Evolutionary conservation across 768 basidiomycete species (phyloP).

Genomic region (Mycena latifolia): DNA sequence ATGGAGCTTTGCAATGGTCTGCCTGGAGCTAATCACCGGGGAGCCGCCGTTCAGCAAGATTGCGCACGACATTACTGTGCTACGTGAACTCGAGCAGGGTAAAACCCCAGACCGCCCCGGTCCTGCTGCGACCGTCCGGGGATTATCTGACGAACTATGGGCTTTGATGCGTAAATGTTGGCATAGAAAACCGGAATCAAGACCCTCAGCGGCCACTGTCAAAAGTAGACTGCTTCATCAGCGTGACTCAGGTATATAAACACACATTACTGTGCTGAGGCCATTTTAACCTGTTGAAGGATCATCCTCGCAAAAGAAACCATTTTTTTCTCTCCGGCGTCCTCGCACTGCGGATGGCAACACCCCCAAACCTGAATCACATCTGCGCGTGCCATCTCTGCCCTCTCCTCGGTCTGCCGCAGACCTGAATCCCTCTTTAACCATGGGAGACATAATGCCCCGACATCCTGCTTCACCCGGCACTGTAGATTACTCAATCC

Average conservation of each 20-base stretch:
- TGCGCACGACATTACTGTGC: conserved; percentile 48
- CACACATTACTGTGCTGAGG: background rate
- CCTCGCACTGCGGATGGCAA: conserved; percentile 34
- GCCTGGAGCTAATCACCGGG: conserved; percentile 60
- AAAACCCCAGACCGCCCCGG: conserved; percentile 54
- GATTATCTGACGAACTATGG: conserved; percentile 58
- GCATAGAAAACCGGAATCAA: conserved; percentile 50
- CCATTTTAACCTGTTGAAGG: background rate
- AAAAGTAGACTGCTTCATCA: conserved; percentile 37
- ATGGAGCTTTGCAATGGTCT: conserved; percentile 64
- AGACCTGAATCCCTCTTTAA: background rate
- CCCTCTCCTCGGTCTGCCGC: conserved; percentile 4
- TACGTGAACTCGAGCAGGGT: conserved; percentile 49
- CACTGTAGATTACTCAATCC: background rate
- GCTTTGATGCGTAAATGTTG: conserved; percentile 57
- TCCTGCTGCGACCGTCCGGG: conserved; percentile 38
- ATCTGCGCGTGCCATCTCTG: conserved; percentile 26
- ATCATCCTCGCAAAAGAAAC: conserved; percentile 9
- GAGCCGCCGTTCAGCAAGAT: conserved; percentile 52
- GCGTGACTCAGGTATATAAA: conserved; percentile 36
- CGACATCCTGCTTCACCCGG: conserved; percentile 14
- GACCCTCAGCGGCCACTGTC: conserved; percentile 55
- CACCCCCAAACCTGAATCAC: conserved; percentile 26
- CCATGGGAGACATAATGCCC: no score
- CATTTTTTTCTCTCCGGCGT: conserved; percentile 33